Evolutionary conservation across 305 asterid species (phyloP).

Genomic region (Lippia alba): DNA sequence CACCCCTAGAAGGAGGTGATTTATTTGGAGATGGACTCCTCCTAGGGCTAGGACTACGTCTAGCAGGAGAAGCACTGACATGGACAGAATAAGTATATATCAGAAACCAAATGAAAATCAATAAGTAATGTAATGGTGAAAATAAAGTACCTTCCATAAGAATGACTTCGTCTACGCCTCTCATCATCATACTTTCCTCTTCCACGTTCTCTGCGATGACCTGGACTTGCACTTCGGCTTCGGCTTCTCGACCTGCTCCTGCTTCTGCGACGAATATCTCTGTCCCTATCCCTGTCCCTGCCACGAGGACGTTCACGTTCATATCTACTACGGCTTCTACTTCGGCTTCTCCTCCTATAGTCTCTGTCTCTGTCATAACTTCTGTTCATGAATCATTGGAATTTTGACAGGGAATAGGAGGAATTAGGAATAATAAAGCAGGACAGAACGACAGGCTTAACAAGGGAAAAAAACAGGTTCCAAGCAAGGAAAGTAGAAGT

Average conservation of each 20-base stretch:
- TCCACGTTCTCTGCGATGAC: constrained; percentile 69
- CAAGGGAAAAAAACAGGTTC: too few species aligned
- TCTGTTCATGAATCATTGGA: too few species aligned
- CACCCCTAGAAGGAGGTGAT: constrained; percentile 56
- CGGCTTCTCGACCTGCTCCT: constrained; percentile 75
- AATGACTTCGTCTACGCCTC: constrained; percentile 76
- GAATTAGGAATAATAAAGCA: too few species aligned
- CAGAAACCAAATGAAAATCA: constrained; percentile 26
- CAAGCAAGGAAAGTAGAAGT: too few species aligned
- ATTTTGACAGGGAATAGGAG: too few species aligned
- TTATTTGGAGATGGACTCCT: constrained; percentile 71
- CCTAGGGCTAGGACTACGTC: constrained; percentile 67
- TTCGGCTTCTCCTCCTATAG: constrained; percentile 72
- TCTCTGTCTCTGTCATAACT: constrained; percentile 53
- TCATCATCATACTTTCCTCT: constrained; percentile 80
- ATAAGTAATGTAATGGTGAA: background rate
- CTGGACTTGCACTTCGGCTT: constrained; percentile 82
- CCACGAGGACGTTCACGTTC: constrained; percentile 73
- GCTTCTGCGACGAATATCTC: constrained; percentile 27
- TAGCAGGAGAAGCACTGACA: constrained; percentile 77
- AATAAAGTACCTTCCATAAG: constrained; percentile 66
- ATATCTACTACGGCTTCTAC: constrained; percentile 74
- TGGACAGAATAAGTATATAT: constrained; percentile 14
- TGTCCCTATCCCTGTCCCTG: constrained; percentile 56
- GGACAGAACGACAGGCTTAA: too few species aligned